Evolutionary conservation across 371 early-diverging fungal genomes (phyloP).

Genomic region (Mortierella sp.): DNA sequence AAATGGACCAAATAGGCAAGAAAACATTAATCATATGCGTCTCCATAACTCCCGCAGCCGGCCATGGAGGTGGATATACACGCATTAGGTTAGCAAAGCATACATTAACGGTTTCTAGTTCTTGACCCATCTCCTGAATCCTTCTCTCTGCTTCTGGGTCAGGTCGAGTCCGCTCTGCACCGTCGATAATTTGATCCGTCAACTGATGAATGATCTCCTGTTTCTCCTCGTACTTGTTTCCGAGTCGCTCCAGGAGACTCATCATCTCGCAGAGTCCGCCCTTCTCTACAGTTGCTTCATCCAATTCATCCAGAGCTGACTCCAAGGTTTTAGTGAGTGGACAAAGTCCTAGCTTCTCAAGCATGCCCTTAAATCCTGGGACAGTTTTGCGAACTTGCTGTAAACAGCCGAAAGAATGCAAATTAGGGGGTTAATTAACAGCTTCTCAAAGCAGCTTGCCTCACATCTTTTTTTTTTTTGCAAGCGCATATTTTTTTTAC

Average conservation of each 20-base stretch:
- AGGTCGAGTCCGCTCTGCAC: constrained; percentile 1
- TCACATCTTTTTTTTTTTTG: no score
- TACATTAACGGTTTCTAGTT: constrained; percentile 21
- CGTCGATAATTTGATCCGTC: constrained; percentile 33
- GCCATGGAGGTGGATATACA: no score
- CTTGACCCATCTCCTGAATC: constrained; percentile 6
- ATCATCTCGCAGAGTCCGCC: constrained; percentile 46
- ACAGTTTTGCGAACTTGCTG: constrained; percentile 19
- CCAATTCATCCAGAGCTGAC: constrained; percentile 14
- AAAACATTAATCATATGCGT: no score
- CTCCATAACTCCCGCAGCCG: no score
- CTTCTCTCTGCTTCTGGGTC: constrained; percentile 16
- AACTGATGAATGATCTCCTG: constrained; percentile 43
- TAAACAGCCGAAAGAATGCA: neutral
- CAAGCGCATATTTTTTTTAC: constrained; percentile 3
- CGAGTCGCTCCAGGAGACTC: constrained; percentile 17
- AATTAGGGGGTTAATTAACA: no score
- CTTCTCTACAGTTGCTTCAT: constrained; percentile 9
- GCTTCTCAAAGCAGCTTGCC: no score
- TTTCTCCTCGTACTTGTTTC: constrained; percentile 30
- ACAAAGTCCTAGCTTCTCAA: constrained; percentile 20
- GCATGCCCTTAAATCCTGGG: constrained; percentile 25
- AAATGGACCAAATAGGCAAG: no score
- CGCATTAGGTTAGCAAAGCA: no score
- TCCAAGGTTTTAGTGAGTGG: constrained; percentile 30